Evolutionary conservation across 2,329 filamentous ascomycete species (phyloP).

Genomic region (Amauroascus verrucosus): DNA sequence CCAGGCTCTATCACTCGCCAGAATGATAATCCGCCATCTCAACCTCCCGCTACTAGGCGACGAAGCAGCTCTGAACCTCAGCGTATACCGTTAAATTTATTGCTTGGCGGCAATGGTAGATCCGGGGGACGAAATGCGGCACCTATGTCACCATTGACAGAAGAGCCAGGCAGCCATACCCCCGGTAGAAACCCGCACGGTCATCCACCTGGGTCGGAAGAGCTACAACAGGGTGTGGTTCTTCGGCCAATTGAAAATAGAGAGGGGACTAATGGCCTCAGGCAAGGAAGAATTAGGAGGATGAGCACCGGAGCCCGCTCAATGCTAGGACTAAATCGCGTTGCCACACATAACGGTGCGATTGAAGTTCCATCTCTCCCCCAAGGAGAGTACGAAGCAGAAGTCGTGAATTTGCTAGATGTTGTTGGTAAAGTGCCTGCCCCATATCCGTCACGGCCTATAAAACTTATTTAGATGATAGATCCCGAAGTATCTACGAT

Average conservation of each 20-base stretch:
- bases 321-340: constrained; percentile 5
- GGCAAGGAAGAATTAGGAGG: constrained; percentile 8
- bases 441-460: not conserved
- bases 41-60: constrained; percentile 25
- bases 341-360: constrained; percentile 5
- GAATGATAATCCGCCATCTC: constrained; percentile 19
- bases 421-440: constrained; percentile 48
- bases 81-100: constrained; percentile 26
- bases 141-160: constrained; percentile 27
- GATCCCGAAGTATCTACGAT: constrained; percentile 76
- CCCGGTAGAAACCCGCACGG: constrained; percentile 7
- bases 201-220: not conserved
- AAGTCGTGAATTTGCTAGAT: constrained; percentile 58
- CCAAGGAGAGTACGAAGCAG: constrained; percentile 46
- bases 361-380: constrained; percentile 18
- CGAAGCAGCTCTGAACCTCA: constrained; percentile 36
- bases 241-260: constrained; percentile 11
- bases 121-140: constrained; percentile 17
- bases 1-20: constrained; percentile 8
- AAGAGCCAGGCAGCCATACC: constrained; percentile 24
- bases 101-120: constrained; percentile 19
- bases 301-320: constrained; percentile 9
- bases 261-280: not conserved
- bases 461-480: constrained; percentile 27
- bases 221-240: not conserved